Evolutionary conservation across 2,329 filamentous ascomycete species (phyloP).

Genomic region (Epichloe festucae): DNA sequence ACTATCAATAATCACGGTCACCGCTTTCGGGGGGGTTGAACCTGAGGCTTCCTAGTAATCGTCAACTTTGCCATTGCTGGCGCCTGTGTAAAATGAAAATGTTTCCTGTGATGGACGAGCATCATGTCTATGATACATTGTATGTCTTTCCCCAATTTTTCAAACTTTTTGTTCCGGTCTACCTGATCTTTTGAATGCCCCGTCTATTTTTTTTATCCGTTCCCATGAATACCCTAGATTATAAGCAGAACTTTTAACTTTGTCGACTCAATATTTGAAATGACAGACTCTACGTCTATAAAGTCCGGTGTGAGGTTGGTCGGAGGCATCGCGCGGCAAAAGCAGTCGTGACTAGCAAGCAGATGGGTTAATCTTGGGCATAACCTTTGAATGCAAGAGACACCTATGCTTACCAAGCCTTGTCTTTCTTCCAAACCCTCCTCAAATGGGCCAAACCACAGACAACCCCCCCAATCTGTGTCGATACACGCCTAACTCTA

Average conservation of each 20-base stretch:
- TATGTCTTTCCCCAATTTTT: neutral
- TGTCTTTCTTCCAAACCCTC: neutral
- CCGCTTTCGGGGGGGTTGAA: too few relatives aligned
- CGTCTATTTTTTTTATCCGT: conserved; percentile 2
- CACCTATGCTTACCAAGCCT: neutral
- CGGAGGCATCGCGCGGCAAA: conserved; percentile 8
- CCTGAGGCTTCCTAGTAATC: too few relatives aligned
- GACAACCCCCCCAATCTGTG: neutral
- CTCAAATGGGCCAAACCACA: neutral
- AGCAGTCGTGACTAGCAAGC: neutral
- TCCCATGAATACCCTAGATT: neutral
- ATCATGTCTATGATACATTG: conserved; percentile 1
- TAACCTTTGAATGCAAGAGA: neutral
- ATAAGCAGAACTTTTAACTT: neutral
- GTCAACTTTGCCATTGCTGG: conserved; percentile 1
- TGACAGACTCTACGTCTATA: neutral
- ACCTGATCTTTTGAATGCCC: neutral
- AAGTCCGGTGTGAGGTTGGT: neutral
- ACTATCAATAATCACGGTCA: too few relatives aligned
- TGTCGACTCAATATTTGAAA: neutral
- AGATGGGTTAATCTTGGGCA: neutral
- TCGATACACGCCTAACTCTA: neutral
- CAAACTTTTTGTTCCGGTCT: conserved; percentile 1
- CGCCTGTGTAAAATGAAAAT: neutral
- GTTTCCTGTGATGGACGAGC: neutral